Conservation (phyloP, 1,284 basidiomycete genomes). For the Xerocomus amazonicus region DNA sequence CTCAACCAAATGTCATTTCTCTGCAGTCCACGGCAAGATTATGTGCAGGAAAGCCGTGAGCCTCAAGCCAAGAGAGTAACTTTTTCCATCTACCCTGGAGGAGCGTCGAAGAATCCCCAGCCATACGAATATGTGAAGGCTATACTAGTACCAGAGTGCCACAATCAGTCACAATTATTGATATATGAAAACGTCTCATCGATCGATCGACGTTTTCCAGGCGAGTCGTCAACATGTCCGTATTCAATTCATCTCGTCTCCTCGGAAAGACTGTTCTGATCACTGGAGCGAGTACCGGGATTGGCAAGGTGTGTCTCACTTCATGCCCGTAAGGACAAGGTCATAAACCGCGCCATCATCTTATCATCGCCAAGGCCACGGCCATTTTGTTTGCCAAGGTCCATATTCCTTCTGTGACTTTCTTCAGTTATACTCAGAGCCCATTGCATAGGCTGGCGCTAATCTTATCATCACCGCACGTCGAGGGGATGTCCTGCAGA, state of each 20-base stretch:
- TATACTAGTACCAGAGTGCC: no score
- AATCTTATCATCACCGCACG: constrained; percentile 77
- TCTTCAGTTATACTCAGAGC: constrained; percentile 1
- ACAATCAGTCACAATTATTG: no score
- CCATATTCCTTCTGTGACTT: constrained; percentile 5
- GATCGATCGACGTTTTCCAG: no score
- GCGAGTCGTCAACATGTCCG: constrained; percentile 48
- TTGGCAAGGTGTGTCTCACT: constrained; percentile 57
- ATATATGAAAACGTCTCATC: no score
- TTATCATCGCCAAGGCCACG: constrained; percentile 53
- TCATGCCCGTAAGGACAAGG: neutral
- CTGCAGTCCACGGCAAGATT: constrained; percentile 46
- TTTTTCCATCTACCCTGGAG: constrained; percentile 40
- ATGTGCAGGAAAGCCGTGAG: constrained; percentile 48
- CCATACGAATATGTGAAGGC: no score
- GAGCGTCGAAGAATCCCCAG: neutral
- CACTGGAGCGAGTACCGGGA: constrained; percentile 83
- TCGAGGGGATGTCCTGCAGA: constrained; percentile 59
- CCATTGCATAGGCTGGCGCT: constrained; percentile 57
- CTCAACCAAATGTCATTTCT: constrained; percentile 38
- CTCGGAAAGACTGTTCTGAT: constrained; percentile 83
- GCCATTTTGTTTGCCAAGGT: constrained; percentile 84
- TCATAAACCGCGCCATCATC: constrained; percentile 4
- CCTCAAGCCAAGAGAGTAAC: constrained; percentile 54
- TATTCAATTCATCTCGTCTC: constrained; percentile 76